Percentiles rank a stretch among this genome's conserved stretches.
Conservation (phyloP, 805 yeast genomes). For the Jamesozyma spencerorum region DNA sequence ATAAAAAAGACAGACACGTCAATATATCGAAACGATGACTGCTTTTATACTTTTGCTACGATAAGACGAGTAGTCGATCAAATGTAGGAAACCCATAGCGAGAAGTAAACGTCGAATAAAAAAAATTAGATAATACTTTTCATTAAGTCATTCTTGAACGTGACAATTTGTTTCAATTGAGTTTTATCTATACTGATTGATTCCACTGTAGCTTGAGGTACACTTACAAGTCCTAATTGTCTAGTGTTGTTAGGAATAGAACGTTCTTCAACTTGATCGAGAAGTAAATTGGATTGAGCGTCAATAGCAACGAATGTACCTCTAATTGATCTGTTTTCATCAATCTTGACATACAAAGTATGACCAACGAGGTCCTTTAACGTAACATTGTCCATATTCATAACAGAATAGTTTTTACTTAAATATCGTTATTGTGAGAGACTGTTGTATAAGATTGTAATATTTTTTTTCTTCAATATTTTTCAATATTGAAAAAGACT, state of each 20-base stretch:
- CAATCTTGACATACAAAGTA: conserved; percentile 30
- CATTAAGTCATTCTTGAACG: conserved; percentile 9
- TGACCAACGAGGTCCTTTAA: conserved; percentile 26
- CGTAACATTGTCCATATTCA: background rate
- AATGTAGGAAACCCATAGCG: background rate
- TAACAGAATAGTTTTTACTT: no score
- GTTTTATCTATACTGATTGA: conserved; percentile 19
- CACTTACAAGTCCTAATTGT: conserved; percentile 45
- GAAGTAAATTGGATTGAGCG: conserved; percentile 34
- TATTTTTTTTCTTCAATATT: no score
- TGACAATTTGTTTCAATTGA: conserved; percentile 15
- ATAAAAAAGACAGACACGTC: no score
- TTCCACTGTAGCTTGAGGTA: conserved; percentile 36
- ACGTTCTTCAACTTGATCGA: conserved; percentile 33
- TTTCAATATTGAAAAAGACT: no score
- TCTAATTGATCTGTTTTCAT: conserved; percentile 28
- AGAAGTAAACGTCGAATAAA: background rate
- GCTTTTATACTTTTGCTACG: no score
- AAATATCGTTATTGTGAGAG: no score
- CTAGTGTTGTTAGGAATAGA: conserved; percentile 19
- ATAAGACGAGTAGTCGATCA: no score
- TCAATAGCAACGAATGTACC: conserved; percentile 38
- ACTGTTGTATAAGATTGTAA: no score
- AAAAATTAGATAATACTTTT: conserved; percentile 4
- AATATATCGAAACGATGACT: no score